A percentile compares a stretch with the other conserved stretches of the same genome.
Conservation (phyloP, 768 basidiomycete genomes). For the Boletus subparvulus region DNA sequence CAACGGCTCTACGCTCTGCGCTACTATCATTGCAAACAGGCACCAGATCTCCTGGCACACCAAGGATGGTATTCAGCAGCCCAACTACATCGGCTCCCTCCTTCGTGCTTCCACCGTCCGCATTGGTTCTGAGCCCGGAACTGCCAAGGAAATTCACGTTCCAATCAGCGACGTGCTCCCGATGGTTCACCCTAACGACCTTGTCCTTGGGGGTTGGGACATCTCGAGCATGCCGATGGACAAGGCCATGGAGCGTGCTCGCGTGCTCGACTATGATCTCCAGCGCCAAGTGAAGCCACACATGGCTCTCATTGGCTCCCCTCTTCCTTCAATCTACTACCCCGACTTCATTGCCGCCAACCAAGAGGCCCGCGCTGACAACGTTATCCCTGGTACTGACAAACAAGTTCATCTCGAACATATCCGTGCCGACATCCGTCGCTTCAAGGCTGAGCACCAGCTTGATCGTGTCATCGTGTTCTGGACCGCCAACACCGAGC, state of each 20-base stretch:
- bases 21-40: slow-evolving; percentile 94
- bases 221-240: slow-evolving; percentile 86
- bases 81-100: slow-evolving; percentile 97
- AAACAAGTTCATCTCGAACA: slow-evolving; percentile 92
- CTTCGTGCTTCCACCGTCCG: slow-evolving; percentile 94
- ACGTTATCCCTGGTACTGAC: slow-evolving; percentile 79
- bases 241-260: slow-evolving; percentile 88
- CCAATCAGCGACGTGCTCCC: slow-evolving; percentile 92
- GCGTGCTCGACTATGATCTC: slow-evolving; percentile 94
- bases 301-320: slow-evolving; percentile 77
- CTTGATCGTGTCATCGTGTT: slow-evolving; percentile 92
- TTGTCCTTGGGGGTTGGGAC: slow-evolving; percentile 98
- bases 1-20: slow-evolving; percentile 92
- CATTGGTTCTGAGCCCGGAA: slow-evolving; percentile 75
- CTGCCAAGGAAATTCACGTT: slow-evolving; percentile 88
- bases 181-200: slow-evolving; percentile 98
- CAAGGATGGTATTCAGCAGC: slow-evolving; percentile 87
- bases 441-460: slow-evolving; percentile 80
- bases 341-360: slow-evolving; percentile 98
- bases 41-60: slow-evolving; percentile 95
- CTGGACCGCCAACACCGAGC: slow-evolving; percentile 99
- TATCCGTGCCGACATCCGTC: slow-evolving; percentile 89
- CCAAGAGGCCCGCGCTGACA: slow-evolving; percentile 95
- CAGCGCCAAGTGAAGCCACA: slow-evolving; percentile 91
- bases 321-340: slow-evolving; percentile 94